Conservation (phyloP, 768 basidiomycete species). For the Lactarius deliciosus region DNA sequence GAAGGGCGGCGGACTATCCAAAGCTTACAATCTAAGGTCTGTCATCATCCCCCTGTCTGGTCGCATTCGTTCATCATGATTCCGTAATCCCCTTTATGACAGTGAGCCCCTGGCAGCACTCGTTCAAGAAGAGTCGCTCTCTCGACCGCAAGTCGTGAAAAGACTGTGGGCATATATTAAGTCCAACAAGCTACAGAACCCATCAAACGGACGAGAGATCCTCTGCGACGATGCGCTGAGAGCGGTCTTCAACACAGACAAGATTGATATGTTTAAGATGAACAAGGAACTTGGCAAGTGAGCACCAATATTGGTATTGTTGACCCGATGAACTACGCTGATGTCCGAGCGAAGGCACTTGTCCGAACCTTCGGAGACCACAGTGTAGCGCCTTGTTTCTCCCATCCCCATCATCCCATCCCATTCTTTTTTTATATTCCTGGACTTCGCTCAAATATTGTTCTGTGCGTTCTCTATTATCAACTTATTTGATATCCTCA, state of each 20-base stretch:
- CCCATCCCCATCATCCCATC: background rate
- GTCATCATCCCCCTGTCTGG: constrained; percentile 17
- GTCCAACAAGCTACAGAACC: constrained; percentile 78
- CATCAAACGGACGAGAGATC: constrained; percentile 79
- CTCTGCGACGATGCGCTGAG: constrained; percentile 72
- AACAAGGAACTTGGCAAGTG: constrained; percentile 86
- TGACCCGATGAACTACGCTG: background rate
- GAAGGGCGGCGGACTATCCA: constrained; percentile 63
- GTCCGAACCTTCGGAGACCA: constrained; percentile 26
- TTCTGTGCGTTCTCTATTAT: constrained; percentile 4
- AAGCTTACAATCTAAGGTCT: constrained; percentile 74
- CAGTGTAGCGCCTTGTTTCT: constrained; percentile 16
- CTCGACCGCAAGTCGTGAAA: constrained; percentile 90
- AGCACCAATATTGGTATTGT: constrained; percentile 30
- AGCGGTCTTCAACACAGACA: constrained; percentile 76
- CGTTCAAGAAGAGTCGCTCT: constrained; percentile 63
- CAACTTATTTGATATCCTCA: constrained; percentile 25
- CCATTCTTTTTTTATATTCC: constrained; percentile 5
- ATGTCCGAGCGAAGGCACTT: constrained; percentile 22
- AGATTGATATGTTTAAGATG: constrained; percentile 93
- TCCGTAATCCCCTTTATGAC: constrained; percentile 17
- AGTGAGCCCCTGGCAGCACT: constrained; percentile 76
- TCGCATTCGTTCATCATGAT: constrained; percentile 8
- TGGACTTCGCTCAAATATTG: background rate
- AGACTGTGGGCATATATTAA: constrained; percentile 90